A percentile compares a stretch with the other conserved stretches of the same genome.
These are phyloP conservation scores for Zasmidium cellare DNA, from an alignment of 2,329 filamentous ascomycete genomes.

Conservation along the genomic window DNA sequence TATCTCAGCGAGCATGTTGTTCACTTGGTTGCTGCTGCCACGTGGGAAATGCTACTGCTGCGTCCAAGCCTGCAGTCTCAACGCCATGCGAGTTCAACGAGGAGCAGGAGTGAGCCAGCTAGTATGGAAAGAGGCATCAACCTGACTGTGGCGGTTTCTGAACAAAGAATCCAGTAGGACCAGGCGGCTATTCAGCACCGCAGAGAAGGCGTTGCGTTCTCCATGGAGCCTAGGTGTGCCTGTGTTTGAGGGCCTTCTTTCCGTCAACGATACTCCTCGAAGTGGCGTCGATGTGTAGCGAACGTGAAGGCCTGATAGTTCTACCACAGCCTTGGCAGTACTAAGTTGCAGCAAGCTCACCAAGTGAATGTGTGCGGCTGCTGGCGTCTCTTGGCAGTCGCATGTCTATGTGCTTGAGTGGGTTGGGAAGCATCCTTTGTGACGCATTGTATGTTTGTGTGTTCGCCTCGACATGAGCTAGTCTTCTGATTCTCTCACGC, in stretches of 20 bases:
- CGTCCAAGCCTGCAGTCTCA: neutral
- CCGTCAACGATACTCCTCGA: neutral
- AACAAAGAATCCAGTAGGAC: too few species aligned
- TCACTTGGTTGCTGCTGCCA: neutral
- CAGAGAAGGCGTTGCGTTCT: neutral
- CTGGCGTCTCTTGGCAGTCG: neutral
- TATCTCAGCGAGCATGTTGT: neutral
- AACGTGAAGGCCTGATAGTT: neutral
- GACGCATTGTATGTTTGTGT: too few species aligned
- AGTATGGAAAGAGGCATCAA: neutral
- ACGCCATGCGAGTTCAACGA: neutral
- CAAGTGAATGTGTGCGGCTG: neutral
- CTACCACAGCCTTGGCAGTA: neutral
- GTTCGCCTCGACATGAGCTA: too few species aligned
- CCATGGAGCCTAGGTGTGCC: neutral
- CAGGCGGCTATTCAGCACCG: too few species aligned
- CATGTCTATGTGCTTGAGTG: neutral
- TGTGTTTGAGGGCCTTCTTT: neutral
- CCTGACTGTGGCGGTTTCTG: neutral
- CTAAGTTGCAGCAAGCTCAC: neutral
- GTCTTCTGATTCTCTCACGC: too few species aligned
- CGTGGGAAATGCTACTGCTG: neutral
- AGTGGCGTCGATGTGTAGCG: neutral
- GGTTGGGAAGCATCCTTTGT: too few species aligned
- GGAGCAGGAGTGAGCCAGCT: neutral